Conservation (phyloP, 441 rosid genomes). For the Monsonia emarginata region DNA sequence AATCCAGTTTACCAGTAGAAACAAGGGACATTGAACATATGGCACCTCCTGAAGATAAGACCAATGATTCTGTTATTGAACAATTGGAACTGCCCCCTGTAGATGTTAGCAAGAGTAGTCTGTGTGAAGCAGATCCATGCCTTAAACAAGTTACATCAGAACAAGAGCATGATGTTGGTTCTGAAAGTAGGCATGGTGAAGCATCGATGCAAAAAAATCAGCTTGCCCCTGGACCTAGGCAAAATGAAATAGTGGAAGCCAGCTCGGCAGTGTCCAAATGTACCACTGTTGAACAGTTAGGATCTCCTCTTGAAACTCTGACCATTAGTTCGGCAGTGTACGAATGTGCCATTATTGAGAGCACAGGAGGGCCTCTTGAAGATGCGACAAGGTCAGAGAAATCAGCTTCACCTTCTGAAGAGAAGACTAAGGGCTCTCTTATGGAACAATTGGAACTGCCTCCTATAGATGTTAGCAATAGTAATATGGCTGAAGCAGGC, state of each 20-base stretch:
- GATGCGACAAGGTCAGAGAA: slow-evolving; percentile 14
- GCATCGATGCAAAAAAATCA: slow-evolving; percentile 16
- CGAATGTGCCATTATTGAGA: slow-evolving; percentile 19
- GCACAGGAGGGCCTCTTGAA: slow-evolving; percentile 21
- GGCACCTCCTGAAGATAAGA: slow-evolving; percentile 15
- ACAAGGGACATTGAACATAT: not conserved
- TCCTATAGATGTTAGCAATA: slow-evolving; percentile 16
- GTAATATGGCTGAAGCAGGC: slow-evolving; percentile 13
- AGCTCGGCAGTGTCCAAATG: not conserved
- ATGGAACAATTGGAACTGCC: slow-evolving; percentile 25
- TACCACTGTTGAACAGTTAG: slow-evolving; percentile 7
- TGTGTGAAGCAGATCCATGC: slow-evolving; percentile 15
- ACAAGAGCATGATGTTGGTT: slow-evolving; percentile 18
- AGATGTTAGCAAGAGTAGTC: slow-evolving; percentile 7
- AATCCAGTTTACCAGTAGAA: not conserved
- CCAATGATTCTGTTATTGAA: slow-evolving; percentile 21
- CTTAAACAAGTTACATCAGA: slow-evolving; percentile 22
- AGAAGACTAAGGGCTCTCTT: slow-evolving; percentile 18
- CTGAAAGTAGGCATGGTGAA: slow-evolving; percentile 18
- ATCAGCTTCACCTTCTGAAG: slow-evolving; percentile 16
- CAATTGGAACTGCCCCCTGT: slow-evolving; percentile 25
- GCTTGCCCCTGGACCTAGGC: not conserved
- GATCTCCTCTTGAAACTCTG: slow-evolving; percentile 7
- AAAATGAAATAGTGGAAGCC: not conserved
- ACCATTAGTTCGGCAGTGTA: slow-evolving; percentile 12